These are phyloP conservation scores for Camellia japonica DNA, from an alignment of 148 eudicot species.

Conservation along the genomic window DNA sequence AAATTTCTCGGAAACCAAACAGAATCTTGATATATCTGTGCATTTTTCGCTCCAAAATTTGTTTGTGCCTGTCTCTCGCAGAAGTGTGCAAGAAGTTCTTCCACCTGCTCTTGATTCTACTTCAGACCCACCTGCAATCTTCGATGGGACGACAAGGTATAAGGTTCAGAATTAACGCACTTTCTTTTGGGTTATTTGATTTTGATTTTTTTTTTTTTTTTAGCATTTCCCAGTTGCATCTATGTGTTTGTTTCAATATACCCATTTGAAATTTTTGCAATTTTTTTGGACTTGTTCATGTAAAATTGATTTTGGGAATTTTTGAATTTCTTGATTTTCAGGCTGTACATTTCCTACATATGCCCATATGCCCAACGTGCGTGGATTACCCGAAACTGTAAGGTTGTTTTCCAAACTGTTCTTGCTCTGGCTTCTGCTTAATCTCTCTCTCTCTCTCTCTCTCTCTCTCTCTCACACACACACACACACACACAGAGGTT, in stretches of 20 bases:
- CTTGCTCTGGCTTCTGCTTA: not conserved
- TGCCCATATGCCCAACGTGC: slow-evolving; percentile 84
- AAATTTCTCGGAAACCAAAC: not conserved
- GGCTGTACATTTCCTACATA: slow-evolving; percentile 66
- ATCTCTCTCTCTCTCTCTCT: not conserved
- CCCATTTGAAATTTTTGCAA: not conserved
- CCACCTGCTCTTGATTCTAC: slow-evolving; percentile 65
- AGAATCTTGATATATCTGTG: not conserved
- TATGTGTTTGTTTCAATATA: slow-evolving; percentile 7
- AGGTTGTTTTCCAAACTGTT: slow-evolving; percentile 30
- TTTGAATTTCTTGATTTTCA: slow-evolving; percentile 24
- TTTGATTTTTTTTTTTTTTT: not conserved
- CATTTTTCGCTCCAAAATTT: not conserved
- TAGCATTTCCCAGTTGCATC: not conserved
- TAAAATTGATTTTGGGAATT: not conserved
- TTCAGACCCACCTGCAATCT: slow-evolving; percentile 67
- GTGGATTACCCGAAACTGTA: slow-evolving; percentile 73
- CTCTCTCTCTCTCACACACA: not conserved
- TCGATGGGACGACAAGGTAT: slow-evolving; percentile 74
- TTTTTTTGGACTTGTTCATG: not conserved
- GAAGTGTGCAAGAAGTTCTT: slow-evolving; percentile 48
- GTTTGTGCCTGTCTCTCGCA: not conserved
- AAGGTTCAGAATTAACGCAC: not conserved
- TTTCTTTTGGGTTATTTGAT: not conserved
- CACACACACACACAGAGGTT: too few species aligned